Base-by-base conservation (phyloP, 1,284 basidiomycete genomes). In the Sphaerobolus stellatus region DNA sequence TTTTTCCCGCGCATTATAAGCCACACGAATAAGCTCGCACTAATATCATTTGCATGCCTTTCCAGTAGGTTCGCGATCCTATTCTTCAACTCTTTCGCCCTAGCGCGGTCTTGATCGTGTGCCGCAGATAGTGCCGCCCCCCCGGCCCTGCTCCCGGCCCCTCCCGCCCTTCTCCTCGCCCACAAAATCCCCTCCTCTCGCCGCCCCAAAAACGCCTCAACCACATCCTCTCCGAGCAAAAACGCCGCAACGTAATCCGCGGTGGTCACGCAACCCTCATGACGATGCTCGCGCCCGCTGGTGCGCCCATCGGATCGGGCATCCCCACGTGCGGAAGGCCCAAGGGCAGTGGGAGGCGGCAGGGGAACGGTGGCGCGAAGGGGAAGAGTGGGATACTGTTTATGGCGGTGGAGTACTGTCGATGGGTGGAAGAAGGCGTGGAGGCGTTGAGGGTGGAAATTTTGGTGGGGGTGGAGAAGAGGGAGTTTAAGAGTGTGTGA, bases 141-240 rank as follows among this genome's bases (percentile, higher is more conserved):
- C n/a, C n/a, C n/a, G n/a, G n/a, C n/a, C n/a, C n/a, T n/a, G n/a
- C n/a, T n/a, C n/a, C n/a, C n/a, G n/a, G n/a, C n/a, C n/a, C n/a
- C n/a, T n/a, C n/a, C n/a, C n/a, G n/a, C n/a, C n/a, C n/a, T n/a
- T n/a, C n/a, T n/a, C n/a, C n/a, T n/a, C n/a, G n/a, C n/a, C n/a
- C n/a, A n/a, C n/a, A n/a, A n/a, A n/a, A n/a, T n/a, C n/a, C n/a
- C n/a, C n/a, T n/a, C n/a, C n/a, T n/a, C n/a, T n/a, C n/a, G 8
- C 86, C 84, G 8, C 90, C 90, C 0, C 92, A 94, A 68, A 94
- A 94, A 69, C 83, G 92, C 27, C 82, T 92, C n/a, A 94, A 94
- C 68, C 92, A 94, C 73, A 94, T 94, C 74, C 86, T 92, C 76
- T 92, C 88, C 11, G 92, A 94, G 71, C 92, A 94, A 71, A 93